phyloP scores from a whole-genome alignment of 2,329 filamentous ascomycete species.

The Hymenoscyphus fructigenus region DNA sequence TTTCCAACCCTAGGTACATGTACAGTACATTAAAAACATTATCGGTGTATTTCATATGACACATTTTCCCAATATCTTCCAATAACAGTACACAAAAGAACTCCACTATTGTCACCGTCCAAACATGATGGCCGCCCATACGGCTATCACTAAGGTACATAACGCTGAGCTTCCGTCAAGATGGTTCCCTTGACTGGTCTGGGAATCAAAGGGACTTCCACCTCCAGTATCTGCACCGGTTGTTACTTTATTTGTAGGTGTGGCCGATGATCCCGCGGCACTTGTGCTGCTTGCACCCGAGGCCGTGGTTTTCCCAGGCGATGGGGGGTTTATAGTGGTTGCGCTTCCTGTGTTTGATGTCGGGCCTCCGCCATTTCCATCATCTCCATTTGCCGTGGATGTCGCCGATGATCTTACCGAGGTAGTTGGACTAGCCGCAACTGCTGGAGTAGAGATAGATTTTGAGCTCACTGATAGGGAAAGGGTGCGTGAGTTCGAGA shows the following conservation, averaged over 20 bases:
- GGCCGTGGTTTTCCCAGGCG: background rate
- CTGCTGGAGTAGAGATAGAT: background rate
- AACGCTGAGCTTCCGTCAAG: slow-evolving; percentile 15
- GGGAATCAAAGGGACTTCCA: slow-evolving; percentile 32
- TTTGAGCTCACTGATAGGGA: background rate
- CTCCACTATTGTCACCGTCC: slow-evolving; percentile 17
- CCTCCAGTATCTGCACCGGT: slow-evolving; percentile 21
- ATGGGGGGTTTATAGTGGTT: background rate
- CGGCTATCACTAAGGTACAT: slow-evolving; percentile 10
- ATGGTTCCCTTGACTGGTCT: slow-evolving; percentile 16
- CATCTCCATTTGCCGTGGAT: background rate
- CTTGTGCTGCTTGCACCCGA: background rate
- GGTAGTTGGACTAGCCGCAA: background rate
- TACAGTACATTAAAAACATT: slow-evolving; percentile 1
- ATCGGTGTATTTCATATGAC: background rate
- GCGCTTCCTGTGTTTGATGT: background rate
- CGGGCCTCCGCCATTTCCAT: background rate
- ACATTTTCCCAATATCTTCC: background rate
- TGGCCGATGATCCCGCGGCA: background rate
- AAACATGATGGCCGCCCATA: slow-evolving; percentile 19
- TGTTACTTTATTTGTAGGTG: background rate
- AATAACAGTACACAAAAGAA: background rate
- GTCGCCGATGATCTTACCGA: background rate
- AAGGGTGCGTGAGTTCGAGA: background rate
- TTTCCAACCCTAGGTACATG: background rate